phyloP scores from a whole-genome alignment of 2,329 filamentous ascomycete species.

The Elsinoe perseae region DNA sequence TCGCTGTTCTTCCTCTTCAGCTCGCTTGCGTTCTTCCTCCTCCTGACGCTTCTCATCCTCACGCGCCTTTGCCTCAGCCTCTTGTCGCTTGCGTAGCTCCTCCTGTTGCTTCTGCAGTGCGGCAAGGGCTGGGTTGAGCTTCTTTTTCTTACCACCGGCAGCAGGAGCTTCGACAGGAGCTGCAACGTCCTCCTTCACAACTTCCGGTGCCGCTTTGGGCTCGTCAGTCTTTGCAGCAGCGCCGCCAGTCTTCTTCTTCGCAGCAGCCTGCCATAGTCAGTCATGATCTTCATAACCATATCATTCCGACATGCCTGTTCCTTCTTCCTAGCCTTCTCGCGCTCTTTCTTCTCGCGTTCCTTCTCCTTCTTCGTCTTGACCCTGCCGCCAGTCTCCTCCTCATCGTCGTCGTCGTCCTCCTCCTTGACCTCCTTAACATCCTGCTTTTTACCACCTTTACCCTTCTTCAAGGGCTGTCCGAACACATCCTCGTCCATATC shows the following conservation, averaged over 20 bases:
- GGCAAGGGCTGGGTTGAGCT: slow-evolving; percentile 66
- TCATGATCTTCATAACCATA: not conserved
- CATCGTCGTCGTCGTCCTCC: slow-evolving; percentile 38
- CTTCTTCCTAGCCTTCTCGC: slow-evolving; percentile 97
- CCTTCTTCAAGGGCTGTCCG: slow-evolving; percentile 66
- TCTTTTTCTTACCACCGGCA: slow-evolving; percentile 72
- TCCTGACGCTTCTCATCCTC: slow-evolving; percentile 59
- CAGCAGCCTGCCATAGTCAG: slow-evolving; percentile 49
- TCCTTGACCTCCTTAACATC: slow-evolving; percentile 38
- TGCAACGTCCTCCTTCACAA: slow-evolving; percentile 44
- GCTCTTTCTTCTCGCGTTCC: slow-evolving; percentile 95
- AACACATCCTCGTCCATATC: slow-evolving; percentile 70
- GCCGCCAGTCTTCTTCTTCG: slow-evolving; percentile 67
- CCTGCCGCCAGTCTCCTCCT: slow-evolving; percentile 52
- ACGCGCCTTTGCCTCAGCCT: slow-evolving; percentile 51
- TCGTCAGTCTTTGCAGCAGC: slow-evolving; percentile 33
- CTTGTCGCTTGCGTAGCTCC: slow-evolving; percentile 57
- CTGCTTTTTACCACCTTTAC: slow-evolving; percentile 45
- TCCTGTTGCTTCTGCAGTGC: slow-evolving; percentile 78
- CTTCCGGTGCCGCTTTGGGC: slow-evolving; percentile 29
- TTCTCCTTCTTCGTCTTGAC: slow-evolving; percentile 97
- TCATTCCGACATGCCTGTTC: slow-evolving; percentile 64
- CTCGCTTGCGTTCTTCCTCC: slow-evolving; percentile 57
- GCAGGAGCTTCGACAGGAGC: slow-evolving; percentile 33
- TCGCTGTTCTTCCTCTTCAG: slow-evolving; percentile 61